Conservation (phyloP, 139 green algal genomes). For the Chlamydomonas applanata region DNA sequence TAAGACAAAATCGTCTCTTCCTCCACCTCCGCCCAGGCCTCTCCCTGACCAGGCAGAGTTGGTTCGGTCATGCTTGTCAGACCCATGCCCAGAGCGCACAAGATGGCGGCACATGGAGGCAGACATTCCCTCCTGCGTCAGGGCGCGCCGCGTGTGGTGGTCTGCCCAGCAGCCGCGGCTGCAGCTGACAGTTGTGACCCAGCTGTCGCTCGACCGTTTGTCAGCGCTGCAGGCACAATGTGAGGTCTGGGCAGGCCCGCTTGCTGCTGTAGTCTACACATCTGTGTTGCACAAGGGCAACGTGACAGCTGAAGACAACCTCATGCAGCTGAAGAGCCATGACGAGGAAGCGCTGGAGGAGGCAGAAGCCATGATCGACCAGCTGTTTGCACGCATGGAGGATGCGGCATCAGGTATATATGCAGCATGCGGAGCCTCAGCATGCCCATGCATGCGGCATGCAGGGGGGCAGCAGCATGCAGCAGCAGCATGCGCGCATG, state of each 20-base stretch:
- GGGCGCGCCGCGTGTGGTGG: slow-evolving; percentile 23
- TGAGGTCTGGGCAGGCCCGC: slow-evolving; percentile 23
- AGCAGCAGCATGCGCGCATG: background rate
- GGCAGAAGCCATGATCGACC: background rate
- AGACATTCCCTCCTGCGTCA: slow-evolving; percentile 28
- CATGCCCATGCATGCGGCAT: background rate
- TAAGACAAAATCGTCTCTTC: too few relatives aligned
- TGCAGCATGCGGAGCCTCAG: background rate
- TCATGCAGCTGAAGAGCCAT: background rate
- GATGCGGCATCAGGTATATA: background rate
- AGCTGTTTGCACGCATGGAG: background rate
- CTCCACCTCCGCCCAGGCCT: too few relatives aligned
- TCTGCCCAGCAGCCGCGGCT: background rate
- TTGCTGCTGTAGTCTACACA: slow-evolving; percentile 37
- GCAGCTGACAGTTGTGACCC: slow-evolving; percentile 39
- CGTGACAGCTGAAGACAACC: background rate
- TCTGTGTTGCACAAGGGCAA: slow-evolving; percentile 4
- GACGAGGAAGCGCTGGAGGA: background rate
- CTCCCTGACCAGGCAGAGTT: background rate
- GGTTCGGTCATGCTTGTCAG: background rate
- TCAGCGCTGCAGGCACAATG: slow-evolving; percentile 33
- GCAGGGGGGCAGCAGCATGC: too few relatives aligned
- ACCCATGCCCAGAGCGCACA: slow-evolving; percentile 6
- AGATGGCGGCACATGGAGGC: slow-evolving; percentile 34
- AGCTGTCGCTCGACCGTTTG: slow-evolving; percentile 32